phyloP scores from a whole-genome alignment of 2,329 filamentous ascomycete genomes.

The Fonsecaea erecta region DNA sequence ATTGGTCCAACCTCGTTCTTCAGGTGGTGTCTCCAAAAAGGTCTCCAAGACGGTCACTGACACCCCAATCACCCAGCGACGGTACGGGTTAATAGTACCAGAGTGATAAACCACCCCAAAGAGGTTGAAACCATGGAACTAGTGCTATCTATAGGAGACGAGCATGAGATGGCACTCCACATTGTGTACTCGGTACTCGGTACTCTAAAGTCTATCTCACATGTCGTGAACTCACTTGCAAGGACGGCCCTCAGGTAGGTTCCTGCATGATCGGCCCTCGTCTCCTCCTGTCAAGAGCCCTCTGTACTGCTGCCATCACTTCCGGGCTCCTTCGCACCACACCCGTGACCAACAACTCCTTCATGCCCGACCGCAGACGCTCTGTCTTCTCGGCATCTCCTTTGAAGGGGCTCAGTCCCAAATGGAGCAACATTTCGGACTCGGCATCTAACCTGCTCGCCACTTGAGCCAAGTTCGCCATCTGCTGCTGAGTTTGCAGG shows the following conservation, averaged over 20 bases:
- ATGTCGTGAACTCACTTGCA: neutral
- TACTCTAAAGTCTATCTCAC: neutral
- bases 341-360: conserved; percentile 86
- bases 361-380: conserved; percentile 72
- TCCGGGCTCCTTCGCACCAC: conserved; percentile 78
- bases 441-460: conserved; percentile 69
- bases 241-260: conserved; percentile 8
- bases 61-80: neutral
- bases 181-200: neutral
- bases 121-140: neutral
- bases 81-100: neutral
- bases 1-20: conserved; percentile 34
- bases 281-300: conserved; percentile 47
- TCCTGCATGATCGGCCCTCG: conserved; percentile 23
- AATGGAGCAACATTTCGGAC: conserved; percentile 68
- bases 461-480: conserved; percentile 69
- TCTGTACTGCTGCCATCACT: conserved; percentile 77
- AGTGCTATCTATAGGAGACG: neutral
- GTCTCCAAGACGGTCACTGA: conserved; percentile 20
- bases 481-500: conserved; percentile 62
- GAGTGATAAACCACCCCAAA: neutral
- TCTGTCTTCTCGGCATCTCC: conserved; percentile 69
- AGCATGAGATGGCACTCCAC: neutral
- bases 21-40: neutral
- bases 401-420: conserved; percentile 81